These are phyloP conservation scores for Pachyrhizus erosus DNA, from an alignment of 306 rosid genomes.

Conservation along the genomic window DNA sequence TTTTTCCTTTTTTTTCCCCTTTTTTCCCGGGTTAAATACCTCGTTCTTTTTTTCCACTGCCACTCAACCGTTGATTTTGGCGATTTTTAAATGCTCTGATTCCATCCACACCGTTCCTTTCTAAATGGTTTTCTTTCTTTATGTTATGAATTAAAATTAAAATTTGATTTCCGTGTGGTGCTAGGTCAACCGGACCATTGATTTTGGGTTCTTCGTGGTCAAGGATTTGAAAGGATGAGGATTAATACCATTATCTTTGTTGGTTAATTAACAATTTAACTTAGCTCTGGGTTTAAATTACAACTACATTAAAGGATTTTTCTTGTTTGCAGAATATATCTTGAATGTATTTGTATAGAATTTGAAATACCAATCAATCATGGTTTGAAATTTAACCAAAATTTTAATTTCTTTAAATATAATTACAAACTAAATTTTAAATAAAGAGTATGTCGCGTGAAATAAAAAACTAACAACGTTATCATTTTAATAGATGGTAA, in stretches of 20 bases:
- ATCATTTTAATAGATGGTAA: too few relatives aligned
- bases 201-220: conserved; percentile 40
- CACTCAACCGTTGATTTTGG: conserved; percentile 16
- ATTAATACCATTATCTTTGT: neutral
- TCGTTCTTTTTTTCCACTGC: conserved; percentile 23
- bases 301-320: too few relatives aligned
- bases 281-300: neutral
- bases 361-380: neutral
- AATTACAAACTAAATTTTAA: neutral
- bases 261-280: neutral
- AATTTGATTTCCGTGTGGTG: neutral
- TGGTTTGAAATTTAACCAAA: neutral
- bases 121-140: too few relatives aligned
- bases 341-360: neutral
- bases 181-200: conserved; percentile 28
- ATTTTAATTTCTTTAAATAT: neutral
- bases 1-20: neutral
- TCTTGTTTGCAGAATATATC: neutral
- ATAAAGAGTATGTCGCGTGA: too few relatives aligned
- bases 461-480: too few relatives aligned
- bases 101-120: neutral
- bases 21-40: conserved; percentile 33
- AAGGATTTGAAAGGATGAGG: conserved; percentile 40
- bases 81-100: neutral
- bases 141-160: neutral